Evolutionary conservation across 208 protist species (phyloP).

Genomic region (Leishmania amazonensis): DNA sequence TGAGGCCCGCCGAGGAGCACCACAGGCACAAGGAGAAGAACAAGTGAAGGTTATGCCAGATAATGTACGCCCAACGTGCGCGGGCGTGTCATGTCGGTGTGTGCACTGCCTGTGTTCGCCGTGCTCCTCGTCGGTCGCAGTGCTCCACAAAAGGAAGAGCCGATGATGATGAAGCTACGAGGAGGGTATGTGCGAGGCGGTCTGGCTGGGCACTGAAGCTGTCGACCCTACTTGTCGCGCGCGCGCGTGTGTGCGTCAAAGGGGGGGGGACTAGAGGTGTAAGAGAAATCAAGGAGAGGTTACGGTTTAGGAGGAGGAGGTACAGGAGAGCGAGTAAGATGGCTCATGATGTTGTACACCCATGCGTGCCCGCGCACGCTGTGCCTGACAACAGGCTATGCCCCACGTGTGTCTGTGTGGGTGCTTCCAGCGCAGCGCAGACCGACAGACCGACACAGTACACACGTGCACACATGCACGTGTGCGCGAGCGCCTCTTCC

Average conservation of each 20-base stretch:
- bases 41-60: background rate
- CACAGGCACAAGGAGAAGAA: background rate
- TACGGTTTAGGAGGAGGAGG: background rate
- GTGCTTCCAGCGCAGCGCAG: too few species aligned
- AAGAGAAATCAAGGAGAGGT: background rate
- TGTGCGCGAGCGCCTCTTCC: background rate
- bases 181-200: background rate
- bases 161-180: background rate
- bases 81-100: background rate
- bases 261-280: background rate
- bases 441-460: background rate
- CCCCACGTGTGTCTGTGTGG: background rate
- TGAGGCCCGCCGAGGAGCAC: background rate
- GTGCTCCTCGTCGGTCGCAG: too few species aligned
- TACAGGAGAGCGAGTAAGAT: background rate
- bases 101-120: background rate
- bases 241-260: background rate
- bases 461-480: background rate
- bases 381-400: background rate
- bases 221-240: background rate
- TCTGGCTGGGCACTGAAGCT: background rate
- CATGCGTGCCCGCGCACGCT: background rate
- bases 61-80: background rate
- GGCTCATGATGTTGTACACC: background rate
- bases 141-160: too few species aligned